Base-by-base conservation (phyloP, 495 filamentous ascomycete genomes). In the Penicillium longicatenatum region DNA sequence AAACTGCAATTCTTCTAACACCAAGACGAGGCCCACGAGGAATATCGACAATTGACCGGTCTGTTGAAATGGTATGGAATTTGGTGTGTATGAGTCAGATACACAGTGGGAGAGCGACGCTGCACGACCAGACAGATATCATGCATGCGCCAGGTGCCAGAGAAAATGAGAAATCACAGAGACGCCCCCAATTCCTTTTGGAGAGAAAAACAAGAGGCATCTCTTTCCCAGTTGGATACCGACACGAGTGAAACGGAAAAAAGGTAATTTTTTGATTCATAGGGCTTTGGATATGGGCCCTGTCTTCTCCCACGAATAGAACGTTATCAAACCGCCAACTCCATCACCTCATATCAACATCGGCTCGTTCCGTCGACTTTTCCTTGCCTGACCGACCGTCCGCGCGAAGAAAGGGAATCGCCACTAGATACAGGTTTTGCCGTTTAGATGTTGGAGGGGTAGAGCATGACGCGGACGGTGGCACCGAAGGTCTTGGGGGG, bases 381-480 rank as follows among this genome's bases (percentile, higher is more conserved):
- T 73, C 64, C 60, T 66, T 69, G 66, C 66, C 66, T 66, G 73
- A 69, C 72, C 72, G 73, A 69, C 70, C 62, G 66, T 74, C 70
- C 72, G 73, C 68, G 71, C 73, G 70, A 71, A 76, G 64, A 71
- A 69, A 59, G 64, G 66, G 66, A 73, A 71, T 69, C 66, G 66
- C 71, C 68, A 72, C 72, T 71, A 68, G 60, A 70, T 63, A 68
- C 63, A 70, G 62, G 63, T 64, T 26, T 67, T 71, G 66, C 67
- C 67, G 63, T 75, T 74, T 77, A 75, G 70, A 79, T 76, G 73
- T 73, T 76, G 71, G 76, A 97, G 79, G 94, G 94, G 84, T 98
- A 98, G 75, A 98, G 86, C 94, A 98, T 98, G 76, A 98, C 86
- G 75, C 95, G 86, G 78, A 98, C 89, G 67, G 91, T 90, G 67